A percentile compares a stretch with the other conserved stretches of the same genome.
phyloP scores from a whole-genome alignment of 2,329 filamentous ascomycete species.

The Stagonosporopsis vannaccii region DNA sequence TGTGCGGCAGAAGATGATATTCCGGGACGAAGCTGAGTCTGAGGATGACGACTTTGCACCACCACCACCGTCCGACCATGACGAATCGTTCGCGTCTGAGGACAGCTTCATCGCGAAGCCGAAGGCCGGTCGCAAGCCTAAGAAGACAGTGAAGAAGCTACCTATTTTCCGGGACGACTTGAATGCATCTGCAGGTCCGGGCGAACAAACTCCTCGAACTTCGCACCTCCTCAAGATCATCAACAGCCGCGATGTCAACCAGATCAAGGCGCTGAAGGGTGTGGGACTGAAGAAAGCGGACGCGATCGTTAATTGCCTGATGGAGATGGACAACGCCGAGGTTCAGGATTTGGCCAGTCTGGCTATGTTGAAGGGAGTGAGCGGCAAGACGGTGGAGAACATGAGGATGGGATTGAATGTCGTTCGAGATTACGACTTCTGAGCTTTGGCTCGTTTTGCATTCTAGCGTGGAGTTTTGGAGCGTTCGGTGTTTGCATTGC shows the following conservation, averaged over 20 bases:
- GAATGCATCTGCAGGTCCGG: conserved; percentile 19
- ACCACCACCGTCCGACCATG: conserved; percentile 43
- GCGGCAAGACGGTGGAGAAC: conserved; percentile 59
- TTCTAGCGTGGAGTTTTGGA: conserved; percentile 33
- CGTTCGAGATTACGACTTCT: conserved; percentile 35
- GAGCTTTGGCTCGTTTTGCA: conserved; percentile 16
- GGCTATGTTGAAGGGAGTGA: conserved; percentile 58
- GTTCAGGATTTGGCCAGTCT: conserved; percentile 53
- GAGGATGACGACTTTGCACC: conserved; percentile 56
- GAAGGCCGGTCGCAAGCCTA: conserved; percentile 46
- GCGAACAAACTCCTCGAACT: conserved; percentile 62
- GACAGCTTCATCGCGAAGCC: conserved; percentile 49
- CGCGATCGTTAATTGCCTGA: conserved; percentile 57
- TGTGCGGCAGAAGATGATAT: conserved; percentile 14
- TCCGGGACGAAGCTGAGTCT: conserved; percentile 22
- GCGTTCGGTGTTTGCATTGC: background rate
- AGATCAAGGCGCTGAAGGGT: conserved; percentile 72
- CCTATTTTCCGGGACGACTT: conserved; percentile 48
- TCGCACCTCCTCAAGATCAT: conserved; percentile 71
- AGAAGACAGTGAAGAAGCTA: conserved; percentile 43
- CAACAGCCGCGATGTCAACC: conserved; percentile 72
- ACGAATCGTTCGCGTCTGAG: conserved; percentile 49
- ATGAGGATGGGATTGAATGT: conserved; percentile 54
- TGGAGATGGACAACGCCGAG: conserved; percentile 55
- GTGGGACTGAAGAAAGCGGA: conserved; percentile 76